Percentiles rank a stretch among this genome's conserved stretches.
These are phyloP conservation scores for Didymella pomorum DNA, from an alignment of 2,329 filamentous ascomycete species.

Conservation along the genomic window DNA sequence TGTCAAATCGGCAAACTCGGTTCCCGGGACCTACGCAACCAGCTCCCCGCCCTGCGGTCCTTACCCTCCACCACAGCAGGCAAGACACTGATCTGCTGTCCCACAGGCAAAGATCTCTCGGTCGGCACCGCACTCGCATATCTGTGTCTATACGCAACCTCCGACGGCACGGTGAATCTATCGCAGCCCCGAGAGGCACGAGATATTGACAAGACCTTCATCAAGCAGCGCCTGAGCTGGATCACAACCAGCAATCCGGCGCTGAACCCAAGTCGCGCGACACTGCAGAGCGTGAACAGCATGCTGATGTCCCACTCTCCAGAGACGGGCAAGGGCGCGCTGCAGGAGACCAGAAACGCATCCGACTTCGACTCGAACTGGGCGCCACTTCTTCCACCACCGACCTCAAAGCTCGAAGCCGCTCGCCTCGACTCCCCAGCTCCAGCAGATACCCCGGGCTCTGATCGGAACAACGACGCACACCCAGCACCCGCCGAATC, in stretches of 20 bases:
- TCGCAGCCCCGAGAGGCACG: conserved; percentile 3
- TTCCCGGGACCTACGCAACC: conserved; percentile 79
- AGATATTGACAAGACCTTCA: conserved; percentile 73
- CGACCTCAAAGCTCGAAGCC: too few relatives aligned
- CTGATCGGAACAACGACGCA: too few relatives aligned
- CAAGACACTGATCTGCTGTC: conserved; percentile 67
- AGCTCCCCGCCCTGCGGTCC: conserved; percentile 68
- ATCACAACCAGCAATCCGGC: conserved; percentile 81
- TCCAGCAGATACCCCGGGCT: too few relatives aligned
- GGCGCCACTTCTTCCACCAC: not conserved
- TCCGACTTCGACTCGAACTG: not conserved
- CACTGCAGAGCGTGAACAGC: conserved; percentile 89
- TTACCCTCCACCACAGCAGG: conserved; percentile 54
- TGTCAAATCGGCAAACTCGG: conserved; percentile 78
- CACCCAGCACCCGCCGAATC: too few relatives aligned
- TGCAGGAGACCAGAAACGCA: not conserved
- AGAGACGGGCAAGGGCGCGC: not conserved
- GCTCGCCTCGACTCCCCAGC: too few relatives aligned
- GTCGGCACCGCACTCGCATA: conserved; percentile 79
- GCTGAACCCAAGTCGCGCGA: conserved; percentile 83
- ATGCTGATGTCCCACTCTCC: conserved; percentile 71
- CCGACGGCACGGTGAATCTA: conserved; percentile 59
- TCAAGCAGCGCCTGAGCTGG: conserved; percentile 80
- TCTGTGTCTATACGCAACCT: conserved; percentile 75
- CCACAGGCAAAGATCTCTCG: conserved; percentile 80